Percentiles rank a stretch among this genome's conserved stretches.
These are phyloP conservation scores for Alloteropsis semialata DNA, from an alignment of 176 grass and related monocot species.

Conservation along the genomic window DNA sequence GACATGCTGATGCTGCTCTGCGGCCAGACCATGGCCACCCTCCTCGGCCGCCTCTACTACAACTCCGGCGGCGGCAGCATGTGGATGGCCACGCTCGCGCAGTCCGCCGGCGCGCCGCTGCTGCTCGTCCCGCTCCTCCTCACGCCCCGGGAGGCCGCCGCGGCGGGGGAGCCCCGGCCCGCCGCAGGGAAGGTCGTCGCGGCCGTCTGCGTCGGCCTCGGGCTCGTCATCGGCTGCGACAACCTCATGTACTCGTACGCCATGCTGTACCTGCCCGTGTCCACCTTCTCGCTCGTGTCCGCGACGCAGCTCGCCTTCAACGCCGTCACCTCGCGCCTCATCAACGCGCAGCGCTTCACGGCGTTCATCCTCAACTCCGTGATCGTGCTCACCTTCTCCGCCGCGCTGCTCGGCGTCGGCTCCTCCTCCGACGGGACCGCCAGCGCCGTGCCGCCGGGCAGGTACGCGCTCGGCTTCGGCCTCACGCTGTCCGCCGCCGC, in stretches of 20 bases:
- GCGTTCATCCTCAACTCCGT: conserved; percentile 66
- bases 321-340: not conserved
- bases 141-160: not conserved
- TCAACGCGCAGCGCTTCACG: conserved; percentile 65
- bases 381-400: conserved; percentile 63
- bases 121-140: conserved; percentile 40
- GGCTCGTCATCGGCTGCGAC: conserved; percentile 44
- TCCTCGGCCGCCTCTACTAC: conserved; percentile 62
- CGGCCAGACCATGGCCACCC: conserved; percentile 45
- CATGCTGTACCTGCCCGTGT: conserved; percentile 66
- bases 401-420: conserved; percentile 46
- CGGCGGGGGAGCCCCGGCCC: conserved; percentile 21
- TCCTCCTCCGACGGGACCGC: conserved; percentile 27
- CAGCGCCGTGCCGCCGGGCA: not conserved
- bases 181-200: conserved; percentile 31
- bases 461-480: conserved; percentile 40
- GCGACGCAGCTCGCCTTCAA: not conserved
- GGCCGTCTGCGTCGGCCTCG: conserved; percentile 34
- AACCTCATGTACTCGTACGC: conserved; percentile 78
- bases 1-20: conserved; percentile 54
- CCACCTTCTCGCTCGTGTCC: not conserved
- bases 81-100: conserved; percentile 60
- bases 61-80: conserved; percentile 64
- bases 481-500: conserved; percentile 59
- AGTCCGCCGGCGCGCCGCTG: conserved; percentile 49